Conservation (phyloP, 2,329 filamentous ascomycete species). For the Aspergillus spinulosporus region DNA sequence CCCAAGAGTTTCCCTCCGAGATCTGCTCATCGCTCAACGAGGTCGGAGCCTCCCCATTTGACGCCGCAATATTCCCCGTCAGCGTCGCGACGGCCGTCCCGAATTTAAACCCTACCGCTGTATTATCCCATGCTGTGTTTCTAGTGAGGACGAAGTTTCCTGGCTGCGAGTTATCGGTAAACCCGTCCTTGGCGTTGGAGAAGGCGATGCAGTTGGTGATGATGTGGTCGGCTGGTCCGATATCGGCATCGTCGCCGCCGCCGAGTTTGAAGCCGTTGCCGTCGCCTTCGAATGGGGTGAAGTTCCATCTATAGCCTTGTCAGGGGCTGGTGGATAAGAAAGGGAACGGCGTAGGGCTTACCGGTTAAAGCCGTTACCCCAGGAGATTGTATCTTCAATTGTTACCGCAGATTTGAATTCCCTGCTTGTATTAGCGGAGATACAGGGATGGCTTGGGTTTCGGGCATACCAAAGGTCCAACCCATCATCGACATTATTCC, state of each 20-base stretch:
- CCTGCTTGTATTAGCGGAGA: slow-evolving; percentile 3
- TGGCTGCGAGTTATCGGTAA: slow-evolving; percentile 23
- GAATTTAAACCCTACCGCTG: slow-evolving; percentile 18
- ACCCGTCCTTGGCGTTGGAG: slow-evolving; percentile 20
- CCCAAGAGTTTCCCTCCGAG: slow-evolving; percentile 19
- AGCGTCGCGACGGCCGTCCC: slow-evolving; percentile 17
- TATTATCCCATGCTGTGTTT: slow-evolving; percentile 24
- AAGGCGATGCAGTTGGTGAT: slow-evolving; percentile 22
- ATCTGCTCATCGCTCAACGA: slow-evolving; percentile 15
- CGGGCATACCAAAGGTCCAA: slow-evolving; percentile 20
- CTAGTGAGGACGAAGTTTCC: slow-evolving; percentile 18
- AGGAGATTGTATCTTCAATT: slow-evolving; percentile 22
- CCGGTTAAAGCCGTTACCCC: slow-evolving; percentile 22
- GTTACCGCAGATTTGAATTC: slow-evolving; percentile 24
- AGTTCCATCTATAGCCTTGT: slow-evolving; percentile 18
- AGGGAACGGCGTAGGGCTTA: not conserved
- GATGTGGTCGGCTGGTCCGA: slow-evolving; percentile 19
- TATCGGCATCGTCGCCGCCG: slow-evolving; percentile 20
- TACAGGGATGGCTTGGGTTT: too few relatives aligned
- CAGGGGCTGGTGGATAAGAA: not conserved
- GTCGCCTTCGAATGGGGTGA: slow-evolving; percentile 23
- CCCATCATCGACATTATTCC: slow-evolving; percentile 24
- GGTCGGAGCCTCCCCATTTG: slow-evolving; percentile 17
- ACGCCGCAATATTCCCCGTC: slow-evolving; percentile 17
- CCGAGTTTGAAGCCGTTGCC: slow-evolving; percentile 25